Evolutionary conservation across 345 rosid species (phyloP).

Genomic region (Geranium rotundifolium): DNA sequence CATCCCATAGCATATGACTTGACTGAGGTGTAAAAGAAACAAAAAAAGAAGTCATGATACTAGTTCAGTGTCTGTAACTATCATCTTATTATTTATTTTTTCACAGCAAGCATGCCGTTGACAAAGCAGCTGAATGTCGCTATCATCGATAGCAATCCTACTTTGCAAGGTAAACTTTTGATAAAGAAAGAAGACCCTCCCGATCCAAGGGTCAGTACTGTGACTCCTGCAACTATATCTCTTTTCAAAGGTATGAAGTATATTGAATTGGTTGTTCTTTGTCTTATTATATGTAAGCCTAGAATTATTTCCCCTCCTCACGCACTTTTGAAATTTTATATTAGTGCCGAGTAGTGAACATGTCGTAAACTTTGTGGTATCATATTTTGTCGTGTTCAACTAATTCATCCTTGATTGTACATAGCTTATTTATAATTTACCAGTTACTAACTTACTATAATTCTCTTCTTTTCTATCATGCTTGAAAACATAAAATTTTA

Average conservation of each 20-base stretch:
- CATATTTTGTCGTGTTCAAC: too few relatives aligned
- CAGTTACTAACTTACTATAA: too few relatives aligned
- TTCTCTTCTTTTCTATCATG: too few relatives aligned
- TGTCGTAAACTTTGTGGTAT: too few relatives aligned
- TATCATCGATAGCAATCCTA: conserved; percentile 77
- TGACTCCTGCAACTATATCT: conserved; percentile 77
- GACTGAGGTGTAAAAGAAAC: too few relatives aligned
- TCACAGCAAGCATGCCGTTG: conserved; percentile 66
- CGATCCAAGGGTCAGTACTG: conserved; percentile 90
- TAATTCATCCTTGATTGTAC: too few relatives aligned
- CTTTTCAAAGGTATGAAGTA: conserved; percentile 55
- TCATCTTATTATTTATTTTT: conserved; percentile 1
- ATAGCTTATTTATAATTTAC: too few relatives aligned
- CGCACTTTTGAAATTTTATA: background rate
- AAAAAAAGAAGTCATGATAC: background rate
- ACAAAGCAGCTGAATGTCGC: conserved; percentile 79
- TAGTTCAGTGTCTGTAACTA: background rate
- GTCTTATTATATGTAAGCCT: background rate
- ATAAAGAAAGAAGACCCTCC: conserved; percentile 62
- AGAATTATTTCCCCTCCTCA: background rate
- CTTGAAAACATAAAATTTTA: too few relatives aligned
- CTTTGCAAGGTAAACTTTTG: conserved; percentile 31
- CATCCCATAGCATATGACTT: background rate
- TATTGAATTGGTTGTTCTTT: background rate
- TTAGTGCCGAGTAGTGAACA: too few relatives aligned